A percentile compares a stretch with the other conserved stretches of the same genome.
Evolutionary conservation across 345 rosid species (phyloP).

Genomic region (Syzygium aqueum): DNA sequence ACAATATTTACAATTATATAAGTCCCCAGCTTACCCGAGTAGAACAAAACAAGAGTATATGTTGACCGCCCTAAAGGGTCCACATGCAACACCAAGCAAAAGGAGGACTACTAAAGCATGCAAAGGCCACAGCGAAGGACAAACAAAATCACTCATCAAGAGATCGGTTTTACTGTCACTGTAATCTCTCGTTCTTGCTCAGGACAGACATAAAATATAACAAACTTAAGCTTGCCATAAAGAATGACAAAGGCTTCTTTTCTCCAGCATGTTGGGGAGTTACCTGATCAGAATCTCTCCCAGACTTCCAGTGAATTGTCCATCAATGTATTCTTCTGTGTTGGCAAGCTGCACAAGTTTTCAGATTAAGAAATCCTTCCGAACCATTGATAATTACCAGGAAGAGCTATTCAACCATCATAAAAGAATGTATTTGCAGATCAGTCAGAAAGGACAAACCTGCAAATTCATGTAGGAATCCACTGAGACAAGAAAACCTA

Average conservation of each 20-base stretch:
- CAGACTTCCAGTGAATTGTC: constrained; percentile 76
- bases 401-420: neutral
- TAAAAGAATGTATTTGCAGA: neutral
- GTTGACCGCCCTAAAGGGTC: neutral
- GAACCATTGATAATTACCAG: neutral
- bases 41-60: neutral
- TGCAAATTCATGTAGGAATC: constrained; percentile 98
- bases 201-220: neutral
- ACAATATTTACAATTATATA: neutral
- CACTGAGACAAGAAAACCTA: constrained; percentile 90
- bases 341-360: constrained; percentile 57
- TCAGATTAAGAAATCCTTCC: neutral
- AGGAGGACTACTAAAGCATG: neutral
- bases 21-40: neutral
- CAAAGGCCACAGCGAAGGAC: neutral
- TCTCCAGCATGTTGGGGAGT: neutral
- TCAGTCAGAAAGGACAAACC: constrained; percentile 20
- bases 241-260: neutral
- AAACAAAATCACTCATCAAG: neutral
- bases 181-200: neutral
- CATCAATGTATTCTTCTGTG: constrained; percentile 80
- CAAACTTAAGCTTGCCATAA: neutral
- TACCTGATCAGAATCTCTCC: constrained; percentile 95
- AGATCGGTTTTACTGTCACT: neutral
- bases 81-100: neutral